These are phyloP conservation scores for Entoloma clypeatum DNA, from an alignment of 1,284 basidiomycete genomes.

Conservation along the genomic window DNA sequence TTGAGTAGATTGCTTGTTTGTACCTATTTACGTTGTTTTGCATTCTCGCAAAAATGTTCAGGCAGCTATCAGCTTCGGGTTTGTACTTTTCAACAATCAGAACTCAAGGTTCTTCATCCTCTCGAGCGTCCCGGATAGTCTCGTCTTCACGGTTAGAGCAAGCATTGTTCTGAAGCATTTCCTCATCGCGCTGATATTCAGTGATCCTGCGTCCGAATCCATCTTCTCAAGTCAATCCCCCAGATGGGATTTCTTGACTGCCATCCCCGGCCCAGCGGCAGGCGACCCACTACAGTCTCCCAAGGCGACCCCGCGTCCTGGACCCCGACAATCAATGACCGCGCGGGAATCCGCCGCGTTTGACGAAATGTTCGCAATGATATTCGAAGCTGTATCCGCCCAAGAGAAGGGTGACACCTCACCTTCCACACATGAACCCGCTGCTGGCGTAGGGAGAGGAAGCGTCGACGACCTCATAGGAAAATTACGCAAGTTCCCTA, in stretches of 20 bases:
- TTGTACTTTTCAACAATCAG: slow-evolving; percentile 36
- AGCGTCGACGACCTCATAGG: slow-evolving; percentile 41
- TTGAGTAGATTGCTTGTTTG: too few relatives aligned
- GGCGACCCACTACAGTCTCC: slow-evolving; percentile 14
- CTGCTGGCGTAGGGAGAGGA: slow-evolving; percentile 27
- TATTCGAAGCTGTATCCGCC: slow-evolving; percentile 58
- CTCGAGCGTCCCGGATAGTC: slow-evolving; percentile 35
- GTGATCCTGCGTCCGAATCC: too few relatives aligned
- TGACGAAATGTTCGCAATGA: slow-evolving; percentile 68
- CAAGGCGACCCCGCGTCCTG: slow-evolving; percentile 15
- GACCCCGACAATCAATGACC: slow-evolving; percentile 59
- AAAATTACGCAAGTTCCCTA: slow-evolving; percentile 47
- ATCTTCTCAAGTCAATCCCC: too few relatives aligned
- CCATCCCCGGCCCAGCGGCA: slow-evolving; percentile 10
- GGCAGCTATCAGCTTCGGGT: slow-evolving; percentile 6
- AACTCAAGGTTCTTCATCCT: slow-evolving; percentile 59
- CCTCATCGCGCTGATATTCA: too few relatives aligned
- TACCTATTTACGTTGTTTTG: too few relatives aligned
- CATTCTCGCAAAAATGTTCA: too few relatives aligned
- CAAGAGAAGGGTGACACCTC: slow-evolving; percentile 27
- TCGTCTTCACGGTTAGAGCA: too few relatives aligned
- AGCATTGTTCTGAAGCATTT: too few relatives aligned
- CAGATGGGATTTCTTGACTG: too few relatives aligned
- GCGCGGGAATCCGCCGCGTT: slow-evolving; percentile 61
- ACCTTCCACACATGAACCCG: slow-evolving; percentile 5